Evolutionary conservation across 768 basidiomycete genomes (phyloP), one percentile per base, ranked within the genome.

Genomic region (Tephrocybe rancida): DNA sequence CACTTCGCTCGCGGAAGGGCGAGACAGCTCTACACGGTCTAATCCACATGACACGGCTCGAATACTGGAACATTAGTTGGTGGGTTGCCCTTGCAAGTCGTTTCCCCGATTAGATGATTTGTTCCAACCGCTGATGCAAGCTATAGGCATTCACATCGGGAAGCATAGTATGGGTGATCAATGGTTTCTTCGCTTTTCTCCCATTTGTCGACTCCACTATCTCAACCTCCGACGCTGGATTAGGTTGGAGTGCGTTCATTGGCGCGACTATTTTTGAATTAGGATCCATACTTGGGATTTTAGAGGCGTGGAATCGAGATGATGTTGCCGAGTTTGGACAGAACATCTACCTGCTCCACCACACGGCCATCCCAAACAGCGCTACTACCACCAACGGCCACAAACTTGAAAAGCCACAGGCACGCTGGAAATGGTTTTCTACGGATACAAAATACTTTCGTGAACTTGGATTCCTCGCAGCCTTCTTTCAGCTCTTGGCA

Each of bases 231-330:
- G 66, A 64, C 1, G 67, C 75, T 5, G 73, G 61, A 43, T 52
- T 70, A 2, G 76, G 79, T 9, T 80, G 78, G 65, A 72, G 76
- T 2, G 83, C 81, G 0, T 86, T 80, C 63, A 54, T 81, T 1
- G 85, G 85, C 1, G 84, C 82, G 1, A 80, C 81, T 2, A 69
- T 83, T n/a, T 87, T 87, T 70, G 79, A 80, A 54, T 50, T 83
- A 46, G 84, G 84, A 11, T 73, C 80, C 1, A 71, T 83, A 25
- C 68, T 80, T 21, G 78, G 78, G 44, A 72, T 84, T 21, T 72
- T 79, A 60, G 84, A 85, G 59, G 82, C 81, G 1, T 77, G 78
- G 72, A 81, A 82, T 56, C 67, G 76, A 18, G 75, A 72, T 18
- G 74, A 75, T 44, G 58, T 64, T 7, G 69, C 72, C 24, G 60